Conservation (phyloP, 192 early-diverging fungal genomes). For the Mortierella hygrophila region DNA sequence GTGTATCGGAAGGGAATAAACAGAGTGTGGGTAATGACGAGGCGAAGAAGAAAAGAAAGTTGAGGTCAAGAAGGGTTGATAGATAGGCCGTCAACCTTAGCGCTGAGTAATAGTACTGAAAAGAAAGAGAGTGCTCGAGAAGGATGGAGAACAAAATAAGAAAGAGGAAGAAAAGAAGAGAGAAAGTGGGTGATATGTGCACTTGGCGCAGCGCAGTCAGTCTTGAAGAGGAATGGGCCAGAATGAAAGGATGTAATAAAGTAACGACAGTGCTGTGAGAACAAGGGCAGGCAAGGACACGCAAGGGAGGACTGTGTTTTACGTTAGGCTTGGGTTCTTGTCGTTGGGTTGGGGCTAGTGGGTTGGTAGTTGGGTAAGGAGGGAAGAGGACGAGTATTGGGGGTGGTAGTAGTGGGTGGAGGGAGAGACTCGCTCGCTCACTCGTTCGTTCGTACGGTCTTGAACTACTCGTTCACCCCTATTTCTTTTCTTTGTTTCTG, state of each 20-base stretch:
- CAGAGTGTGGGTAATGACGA: not conserved
- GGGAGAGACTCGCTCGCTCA: not conserved
- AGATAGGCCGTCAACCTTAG: not conserved
- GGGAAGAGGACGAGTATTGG: not conserved
- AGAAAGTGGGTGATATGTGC: not conserved
- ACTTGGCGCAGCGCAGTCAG: conserved; percentile 1
- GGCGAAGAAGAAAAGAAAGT: not conserved
- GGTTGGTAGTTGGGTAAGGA: not conserved
- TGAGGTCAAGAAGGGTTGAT: not conserved
- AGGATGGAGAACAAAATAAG: not conserved
- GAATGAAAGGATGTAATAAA: not conserved
- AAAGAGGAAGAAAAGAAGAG: not conserved
- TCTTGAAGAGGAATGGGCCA: too few relatives aligned
- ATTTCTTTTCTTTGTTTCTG: not conserved
- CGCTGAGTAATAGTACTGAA: not conserved
- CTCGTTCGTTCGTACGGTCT: too few relatives aligned
- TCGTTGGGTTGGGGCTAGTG: not conserved
- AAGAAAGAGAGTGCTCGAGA: not conserved
- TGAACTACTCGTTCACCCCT: conserved; percentile 5
- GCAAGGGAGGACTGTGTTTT: not conserved
- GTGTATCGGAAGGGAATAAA: not conserved
- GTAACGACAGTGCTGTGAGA: not conserved
- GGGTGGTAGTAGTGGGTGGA: not conserved
- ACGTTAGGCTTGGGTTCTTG: not conserved
- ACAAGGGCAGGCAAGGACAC: not conserved